Evolutionary conservation across 306 rosid species (phyloP).

Genomic region (Cicer bijugum): DNA sequence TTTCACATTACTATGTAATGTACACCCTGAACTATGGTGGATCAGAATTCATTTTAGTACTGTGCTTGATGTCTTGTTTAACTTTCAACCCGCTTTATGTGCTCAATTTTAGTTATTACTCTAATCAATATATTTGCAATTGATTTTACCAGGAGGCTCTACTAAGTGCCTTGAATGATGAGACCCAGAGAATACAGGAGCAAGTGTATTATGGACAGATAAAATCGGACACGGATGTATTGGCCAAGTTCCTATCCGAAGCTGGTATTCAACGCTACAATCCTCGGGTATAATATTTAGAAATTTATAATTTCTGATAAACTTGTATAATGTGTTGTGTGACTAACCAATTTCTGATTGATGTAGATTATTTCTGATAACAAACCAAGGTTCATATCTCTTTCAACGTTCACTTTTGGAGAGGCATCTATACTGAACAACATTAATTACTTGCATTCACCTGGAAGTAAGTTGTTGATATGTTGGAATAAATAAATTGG

Average conservation of each 20-base stretch:
- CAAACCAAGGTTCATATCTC: constrained; percentile 77
- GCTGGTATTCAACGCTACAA: constrained; percentile 90
- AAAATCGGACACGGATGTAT: constrained; percentile 81
- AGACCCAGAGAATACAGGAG: constrained; percentile 92
- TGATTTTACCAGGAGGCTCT: constrained; percentile 76
- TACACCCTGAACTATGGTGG: constrained; percentile 20
- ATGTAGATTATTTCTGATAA: constrained; percentile 76
- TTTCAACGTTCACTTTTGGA: constrained; percentile 60
- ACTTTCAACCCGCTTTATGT: constrained; percentile 4
- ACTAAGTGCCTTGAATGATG: constrained; percentile 83
- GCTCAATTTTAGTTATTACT: constrained; percentile 31
- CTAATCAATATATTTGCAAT: constrained; percentile 35
- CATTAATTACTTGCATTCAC: constrained; percentile 77
- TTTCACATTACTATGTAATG: constrained; percentile 15
- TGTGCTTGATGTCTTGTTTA: constrained; percentile 28
- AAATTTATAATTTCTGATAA: constrained; percentile 29
- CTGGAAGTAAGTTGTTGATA: constrained; percentile 71
- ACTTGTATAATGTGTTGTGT: constrained; percentile 11
- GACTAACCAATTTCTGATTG: constrained; percentile 35
- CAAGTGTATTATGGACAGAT: constrained; percentile 94
- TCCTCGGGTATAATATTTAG: constrained; percentile 68
- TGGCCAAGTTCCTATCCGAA: constrained; percentile 78
- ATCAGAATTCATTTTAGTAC: constrained; percentile 3
- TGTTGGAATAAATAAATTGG: constrained; percentile 39
- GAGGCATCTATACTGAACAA: constrained; percentile 61